Base-by-base conservation (phyloP, 306 rosid genomes). In the Quercus glauca region DNA sequence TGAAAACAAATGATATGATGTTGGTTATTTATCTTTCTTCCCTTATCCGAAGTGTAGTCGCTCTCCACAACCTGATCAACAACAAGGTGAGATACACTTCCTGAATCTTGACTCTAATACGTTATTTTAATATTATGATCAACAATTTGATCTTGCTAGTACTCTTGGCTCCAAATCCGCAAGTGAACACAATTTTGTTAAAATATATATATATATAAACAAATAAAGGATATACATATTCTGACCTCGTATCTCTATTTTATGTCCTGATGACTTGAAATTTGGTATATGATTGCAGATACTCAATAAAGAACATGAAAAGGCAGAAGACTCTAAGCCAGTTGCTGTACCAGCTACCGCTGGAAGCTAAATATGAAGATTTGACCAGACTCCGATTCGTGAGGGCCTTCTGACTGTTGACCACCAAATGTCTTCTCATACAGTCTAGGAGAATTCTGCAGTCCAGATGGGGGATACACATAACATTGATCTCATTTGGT, bases 1-100 rank as follows among this genome's bases (percentile, higher is more conserved):
- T 87, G 80, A 87, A 87, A 87, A 87, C 90, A 13, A 87, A 87
- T 81, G 90, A 87, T 74, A 87, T 87, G 90, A 87, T 87, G 90
- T 81, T 87, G 76, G 90, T 87, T 31, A 81, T 87, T 51, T 87
- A 87, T 79, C 84, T 87, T 5, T 87, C 90, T 9, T 87, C 90
- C 49, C 88, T 87, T 73, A 84, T 84, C 51, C 80, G 88, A 82
- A 87, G 88, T 73, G 90, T 87, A 37, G 84, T 84, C 37, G 90
- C 90, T 43, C 90, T 87, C 73, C 88, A 84, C 86, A 87, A 84
- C 86, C 75, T 87, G 84, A 87, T 87, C 65, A 84, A 87, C 81
- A 87, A 87, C 84, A 84, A 84, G 90, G 90, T 84, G 57, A 84
- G 82, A 69, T 56, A 55, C 55, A 67, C 67, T 45, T 68, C 70